Evolutionary conservation across 768 basidiomycete genomes (phyloP).

Genomic region (Cystofilobasidium bisporidii): DNA sequence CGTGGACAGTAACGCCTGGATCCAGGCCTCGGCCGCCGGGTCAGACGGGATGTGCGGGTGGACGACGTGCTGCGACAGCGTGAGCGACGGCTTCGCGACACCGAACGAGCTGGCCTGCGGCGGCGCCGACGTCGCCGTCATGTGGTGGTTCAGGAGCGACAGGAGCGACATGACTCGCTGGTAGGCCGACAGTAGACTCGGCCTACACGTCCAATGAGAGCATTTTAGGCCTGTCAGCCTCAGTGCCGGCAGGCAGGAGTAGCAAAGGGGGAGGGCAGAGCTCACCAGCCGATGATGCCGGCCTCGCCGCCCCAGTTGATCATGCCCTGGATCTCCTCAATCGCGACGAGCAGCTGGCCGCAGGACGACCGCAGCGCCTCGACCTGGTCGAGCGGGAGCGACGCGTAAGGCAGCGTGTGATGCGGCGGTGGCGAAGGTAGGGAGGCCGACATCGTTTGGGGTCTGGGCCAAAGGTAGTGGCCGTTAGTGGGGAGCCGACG

Average conservation of each 20-base stretch:
- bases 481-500: no score
- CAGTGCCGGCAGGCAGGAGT: neutral
- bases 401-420: constrained; percentile 4
- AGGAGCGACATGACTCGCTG: constrained; percentile 10
- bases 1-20: neutral
- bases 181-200: constrained; percentile 3
- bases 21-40: neutral
- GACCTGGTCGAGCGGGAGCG: neutral
- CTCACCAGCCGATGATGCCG: constrained; percentile 7
- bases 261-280: neutral
- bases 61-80: constrained; percentile 5
- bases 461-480: no score
- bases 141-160: constrained; percentile 9
- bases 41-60: constrained; percentile 8
- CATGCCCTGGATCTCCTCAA: constrained; percentile 9
- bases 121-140: neutral
- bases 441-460: neutral
- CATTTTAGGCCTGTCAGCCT: no score
- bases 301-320: constrained; percentile 14
- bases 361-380: constrained; percentile 12
- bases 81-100: neutral
- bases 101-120: neutral
- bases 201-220: neutral
- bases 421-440: constrained; percentile 13
- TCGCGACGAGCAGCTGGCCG: neutral